Conservation (phyloP, 176 grass and related monocot genomes). For the Metroxylon sagu region DNA sequence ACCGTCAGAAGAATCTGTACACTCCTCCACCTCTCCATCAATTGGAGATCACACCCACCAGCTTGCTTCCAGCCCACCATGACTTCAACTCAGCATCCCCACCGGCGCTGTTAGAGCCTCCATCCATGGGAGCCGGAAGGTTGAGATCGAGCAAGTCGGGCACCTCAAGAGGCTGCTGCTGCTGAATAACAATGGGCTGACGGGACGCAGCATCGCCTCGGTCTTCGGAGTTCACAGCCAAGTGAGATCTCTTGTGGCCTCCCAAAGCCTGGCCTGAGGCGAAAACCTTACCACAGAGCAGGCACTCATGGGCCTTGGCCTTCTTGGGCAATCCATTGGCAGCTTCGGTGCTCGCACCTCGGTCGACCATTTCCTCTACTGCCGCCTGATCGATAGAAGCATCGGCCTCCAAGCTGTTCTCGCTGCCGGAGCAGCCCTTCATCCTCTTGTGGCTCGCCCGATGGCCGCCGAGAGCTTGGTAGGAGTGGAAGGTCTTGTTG, state of each 20-base stretch:
- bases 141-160: slow-evolving; percentile 3
- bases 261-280: slow-evolving; percentile 25
- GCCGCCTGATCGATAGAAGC: too few relatives aligned
- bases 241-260: slow-evolving; percentile 34
- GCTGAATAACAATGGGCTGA: neutral
- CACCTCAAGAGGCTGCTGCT: neutral
- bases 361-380: too few relatives aligned
- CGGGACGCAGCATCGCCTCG: neutral
- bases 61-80: neutral
- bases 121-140: neutral
- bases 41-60: neutral
- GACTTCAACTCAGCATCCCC: neutral
- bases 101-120: neutral
- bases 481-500: slow-evolving; percentile 35
- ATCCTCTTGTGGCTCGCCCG: slow-evolving; percentile 16
- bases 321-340: slow-evolving; percentile 10
- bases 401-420: too few relatives aligned
- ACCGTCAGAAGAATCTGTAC: slow-evolving; percentile 8
- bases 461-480: slow-evolving; percentile 40
- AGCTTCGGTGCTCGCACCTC: too few relatives aligned
- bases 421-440: neutral
- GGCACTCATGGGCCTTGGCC: slow-evolving; percentile 13
- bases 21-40: neutral
- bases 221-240: neutral
- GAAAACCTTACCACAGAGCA: slow-evolving; percentile 29